Evolutionary conservation across 2,329 filamentous ascomycete genomes (phyloP).

Genomic region (Aspergillus fumigatiaffinis): DNA sequence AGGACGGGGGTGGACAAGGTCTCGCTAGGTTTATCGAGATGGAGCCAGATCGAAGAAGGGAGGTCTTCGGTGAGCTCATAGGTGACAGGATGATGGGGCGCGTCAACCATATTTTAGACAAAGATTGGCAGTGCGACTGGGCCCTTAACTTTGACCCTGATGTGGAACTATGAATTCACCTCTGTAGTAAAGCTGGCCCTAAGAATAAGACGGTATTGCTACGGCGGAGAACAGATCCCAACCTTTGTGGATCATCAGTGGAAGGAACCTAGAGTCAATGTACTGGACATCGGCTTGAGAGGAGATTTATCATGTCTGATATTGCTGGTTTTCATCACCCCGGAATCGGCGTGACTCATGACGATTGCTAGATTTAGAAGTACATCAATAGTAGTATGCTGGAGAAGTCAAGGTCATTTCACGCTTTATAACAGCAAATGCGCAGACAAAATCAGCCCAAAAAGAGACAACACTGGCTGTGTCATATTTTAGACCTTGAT

Average conservation of each 20-base stretch:
- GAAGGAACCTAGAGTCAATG: not conserved
- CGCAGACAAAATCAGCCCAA: conserved; percentile 13
- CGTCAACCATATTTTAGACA: conserved; percentile 52
- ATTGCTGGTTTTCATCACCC: conserved; percentile 25
- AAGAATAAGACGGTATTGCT: not conserved
- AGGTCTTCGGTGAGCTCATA: conserved; percentile 50
- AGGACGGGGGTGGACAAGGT: not conserved
- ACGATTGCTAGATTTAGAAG: conserved; percentile 25
- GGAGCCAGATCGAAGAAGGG: conserved; percentile 47
- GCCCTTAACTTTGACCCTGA: conserved; percentile 15
- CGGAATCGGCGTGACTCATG: conserved; percentile 12
- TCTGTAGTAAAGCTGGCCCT: not conserved
- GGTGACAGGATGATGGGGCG: conserved; percentile 54
- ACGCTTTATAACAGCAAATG: conserved; percentile 23
- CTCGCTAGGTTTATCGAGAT: conserved; percentile 54
- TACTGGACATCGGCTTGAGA: conserved; percentile 13
- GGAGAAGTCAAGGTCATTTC: conserved; percentile 21
- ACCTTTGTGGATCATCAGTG: conserved; percentile 5
- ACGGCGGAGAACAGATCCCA: not conserved
- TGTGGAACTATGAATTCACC: not conserved
- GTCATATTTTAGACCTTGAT: conserved; percentile 11
- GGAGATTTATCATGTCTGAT: conserved; percentile 29
- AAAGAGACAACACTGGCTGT: conserved; percentile 4
- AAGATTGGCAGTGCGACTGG: conserved; percentile 41
- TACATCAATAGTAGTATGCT: conserved; percentile 33